These are phyloP conservation scores for Sclerotinia spermophila DNA, from an alignment of 2,329 filamentous ascomycete species.

Conservation along the genomic window DNA sequence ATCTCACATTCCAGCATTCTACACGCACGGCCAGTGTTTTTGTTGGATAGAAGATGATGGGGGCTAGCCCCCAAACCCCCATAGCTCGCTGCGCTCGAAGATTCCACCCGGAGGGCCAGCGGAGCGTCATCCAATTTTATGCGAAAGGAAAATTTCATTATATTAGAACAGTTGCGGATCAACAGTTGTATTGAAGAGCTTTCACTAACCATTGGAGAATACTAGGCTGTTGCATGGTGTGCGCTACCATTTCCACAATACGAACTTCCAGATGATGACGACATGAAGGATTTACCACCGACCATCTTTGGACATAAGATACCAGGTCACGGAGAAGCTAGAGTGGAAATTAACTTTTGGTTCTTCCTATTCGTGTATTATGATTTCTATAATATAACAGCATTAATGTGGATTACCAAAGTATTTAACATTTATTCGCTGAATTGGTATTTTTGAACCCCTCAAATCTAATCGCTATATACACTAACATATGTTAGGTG, in stretches of 20 bases:
- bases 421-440: constrained; percentile 68
- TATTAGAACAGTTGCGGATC: background rate
- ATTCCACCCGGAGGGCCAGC: background rate
- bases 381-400: constrained; percentile 64
- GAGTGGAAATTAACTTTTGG: constrained; percentile 66
- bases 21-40: background rate
- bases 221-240: constrained; percentile 60
- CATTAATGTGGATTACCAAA: constrained; percentile 68
- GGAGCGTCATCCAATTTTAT: background rate
- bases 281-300: constrained; percentile 26
- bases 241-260: constrained; percentile 64
- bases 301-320: constrained; percentile 40
- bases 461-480: background rate
- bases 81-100: background rate
- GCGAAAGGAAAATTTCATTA: background rate
- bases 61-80: background rate
- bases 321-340: constrained; percentile 60
- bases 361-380: constrained; percentile 70
- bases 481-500: constrained; percentile 42
- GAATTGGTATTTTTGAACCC: constrained; percentile 51
- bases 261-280: constrained; percentile 46
- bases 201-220: background rate
- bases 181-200: background rate
- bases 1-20: background rate
- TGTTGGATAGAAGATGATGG: background rate